Evolutionary conservation across 2,329 filamentous ascomycete genomes (phyloP).

Genomic region (Phialophora tarda): DNA sequence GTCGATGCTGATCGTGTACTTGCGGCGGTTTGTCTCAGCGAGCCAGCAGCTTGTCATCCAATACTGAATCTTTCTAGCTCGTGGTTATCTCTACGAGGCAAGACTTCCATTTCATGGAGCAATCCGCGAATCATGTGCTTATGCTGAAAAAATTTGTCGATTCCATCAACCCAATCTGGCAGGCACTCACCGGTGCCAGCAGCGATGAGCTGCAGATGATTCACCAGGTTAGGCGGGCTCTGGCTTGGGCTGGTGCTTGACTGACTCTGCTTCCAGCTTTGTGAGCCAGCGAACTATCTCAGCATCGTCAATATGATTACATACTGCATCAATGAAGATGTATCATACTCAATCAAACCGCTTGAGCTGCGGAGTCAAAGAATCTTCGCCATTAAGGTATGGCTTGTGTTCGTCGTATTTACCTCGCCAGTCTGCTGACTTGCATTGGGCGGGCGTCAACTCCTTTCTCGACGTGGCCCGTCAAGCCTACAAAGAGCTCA

Average conservation of each 20-base stretch:
- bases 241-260: background rate
- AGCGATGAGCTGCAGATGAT: conserved; percentile 71
- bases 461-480: conserved; percentile 86
- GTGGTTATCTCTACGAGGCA: conserved; percentile 74
- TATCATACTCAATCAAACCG: conserved; percentile 75
- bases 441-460: conserved; percentile 71
- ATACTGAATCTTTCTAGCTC: conserved; percentile 58
- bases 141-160: conserved; percentile 82
- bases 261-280: conserved; percentile 57
- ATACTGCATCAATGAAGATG: conserved; percentile 77
- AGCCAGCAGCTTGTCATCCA: background rate
- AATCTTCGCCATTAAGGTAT: conserved; percentile 82
- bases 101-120: conserved; percentile 72
- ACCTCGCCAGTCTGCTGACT: conserved; percentile 16
- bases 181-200: conserved; percentile 68
- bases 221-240: conserved; percentile 56
- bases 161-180: conserved; percentile 69
- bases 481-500: conserved; percentile 87
- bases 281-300: conserved; percentile 65
- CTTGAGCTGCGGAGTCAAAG: conserved; percentile 88
- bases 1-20: conserved; percentile 80
- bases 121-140: conserved; percentile 83
- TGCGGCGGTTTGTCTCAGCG: conserved; percentile 64
- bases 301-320: conserved; percentile 69
- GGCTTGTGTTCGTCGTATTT: conserved; percentile 1